phyloP scores from a whole-genome alignment of 306 rosid species.

The Dalbergia cultrata region DNA sequence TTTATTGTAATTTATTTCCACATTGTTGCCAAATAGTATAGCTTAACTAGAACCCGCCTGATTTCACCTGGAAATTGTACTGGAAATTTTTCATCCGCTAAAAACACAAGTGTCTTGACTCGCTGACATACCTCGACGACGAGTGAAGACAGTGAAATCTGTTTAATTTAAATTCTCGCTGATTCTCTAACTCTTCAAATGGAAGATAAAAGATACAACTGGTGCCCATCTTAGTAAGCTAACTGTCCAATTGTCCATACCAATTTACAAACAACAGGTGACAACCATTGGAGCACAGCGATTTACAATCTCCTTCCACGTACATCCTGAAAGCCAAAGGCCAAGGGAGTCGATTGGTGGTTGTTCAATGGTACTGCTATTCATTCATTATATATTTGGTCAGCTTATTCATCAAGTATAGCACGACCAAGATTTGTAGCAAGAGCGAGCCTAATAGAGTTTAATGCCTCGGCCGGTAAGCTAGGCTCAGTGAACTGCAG shows the following conservation, averaged over 20 bases:
- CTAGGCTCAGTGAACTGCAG: conserved; percentile 69
- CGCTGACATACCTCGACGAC: too few species aligned
- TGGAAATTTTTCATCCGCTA: too few species aligned
- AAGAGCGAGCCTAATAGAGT: conserved; percentile 82
- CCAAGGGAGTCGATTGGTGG: background rate
- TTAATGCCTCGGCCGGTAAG: conserved; percentile 68
- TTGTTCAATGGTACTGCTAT: background rate
- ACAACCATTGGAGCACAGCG: background rate
- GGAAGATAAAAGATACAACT: conserved; percentile 5
- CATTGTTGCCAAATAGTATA: too few species aligned
- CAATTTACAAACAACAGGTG: conserved; percentile 48
- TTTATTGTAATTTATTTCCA: too few species aligned
- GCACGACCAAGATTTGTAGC: conserved; percentile 92
- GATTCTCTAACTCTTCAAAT: conserved; percentile 5
- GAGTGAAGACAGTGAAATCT: too few species aligned
- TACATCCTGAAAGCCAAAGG: background rate
- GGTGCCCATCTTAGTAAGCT: conserved; percentile 1
- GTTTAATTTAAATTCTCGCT: background rate
- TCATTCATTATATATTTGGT: conserved; percentile 18
- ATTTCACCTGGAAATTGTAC: too few species aligned
- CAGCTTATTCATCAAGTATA: conserved; percentile 72
- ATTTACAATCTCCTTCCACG: conserved; percentile 22
- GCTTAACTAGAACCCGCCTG: too few species aligned
- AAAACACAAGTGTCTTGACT: too few species aligned
- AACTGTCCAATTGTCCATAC: conserved; percentile 11